Conservation (phyloP, 108 stramenopile genomes). For the Nannochloropsis gaditana region DNA sequence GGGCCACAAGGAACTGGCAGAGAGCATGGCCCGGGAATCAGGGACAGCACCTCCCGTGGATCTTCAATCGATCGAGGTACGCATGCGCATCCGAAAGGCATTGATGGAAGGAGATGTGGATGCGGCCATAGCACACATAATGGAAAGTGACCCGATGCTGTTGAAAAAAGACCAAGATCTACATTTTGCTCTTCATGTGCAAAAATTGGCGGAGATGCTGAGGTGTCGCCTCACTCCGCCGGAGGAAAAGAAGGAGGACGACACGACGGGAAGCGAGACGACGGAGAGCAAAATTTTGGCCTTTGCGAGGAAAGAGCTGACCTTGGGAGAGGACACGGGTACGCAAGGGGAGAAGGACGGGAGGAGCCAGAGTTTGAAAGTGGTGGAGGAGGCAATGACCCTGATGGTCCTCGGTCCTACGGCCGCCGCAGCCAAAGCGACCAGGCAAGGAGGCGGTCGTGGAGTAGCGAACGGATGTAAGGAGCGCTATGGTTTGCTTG, state of each 20-base stretch:
- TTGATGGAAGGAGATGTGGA: background rate
- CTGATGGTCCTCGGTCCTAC: background rate
- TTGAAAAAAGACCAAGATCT: background rate
- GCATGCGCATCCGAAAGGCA: background rate
- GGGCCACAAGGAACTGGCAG: background rate
- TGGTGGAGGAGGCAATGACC: background rate
- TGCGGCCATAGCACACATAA: background rate
- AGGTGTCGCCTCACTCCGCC: background rate
- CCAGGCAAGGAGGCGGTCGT: background rate
- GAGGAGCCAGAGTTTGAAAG: background rate
- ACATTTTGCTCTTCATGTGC: background rate
- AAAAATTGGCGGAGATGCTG: constrained; percentile 1
- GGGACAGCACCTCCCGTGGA: constrained; percentile 12
- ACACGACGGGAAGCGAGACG: background rate
- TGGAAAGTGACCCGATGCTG: background rate
- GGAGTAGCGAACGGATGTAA: background rate
- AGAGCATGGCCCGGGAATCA: background rate
- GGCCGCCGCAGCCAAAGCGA: background rate
- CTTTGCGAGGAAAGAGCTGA: background rate
- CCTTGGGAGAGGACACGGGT: background rate
- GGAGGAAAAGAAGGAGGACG: background rate
- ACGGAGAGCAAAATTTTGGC: background rate
- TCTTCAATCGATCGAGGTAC: background rate
- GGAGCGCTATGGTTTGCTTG: background rate
- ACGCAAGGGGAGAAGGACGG: background rate